Evolutionary conservation across 495 filamentous ascomycete species (phyloP), one percentile per base, ranked within the genome.

Genomic region (Hypomontagnella monticulosa): DNA sequence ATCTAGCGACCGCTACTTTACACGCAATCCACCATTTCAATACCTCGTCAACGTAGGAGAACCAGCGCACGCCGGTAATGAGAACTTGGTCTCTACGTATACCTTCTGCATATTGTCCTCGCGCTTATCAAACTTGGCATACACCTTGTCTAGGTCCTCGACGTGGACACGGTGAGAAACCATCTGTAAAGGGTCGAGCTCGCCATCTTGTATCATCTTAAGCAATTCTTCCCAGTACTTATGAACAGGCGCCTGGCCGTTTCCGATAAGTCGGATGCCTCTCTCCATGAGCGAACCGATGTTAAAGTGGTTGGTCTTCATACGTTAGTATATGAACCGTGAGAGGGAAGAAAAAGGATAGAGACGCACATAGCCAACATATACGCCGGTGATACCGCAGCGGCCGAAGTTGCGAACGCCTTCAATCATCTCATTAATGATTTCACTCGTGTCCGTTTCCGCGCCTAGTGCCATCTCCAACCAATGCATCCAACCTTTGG

Each of bases 251-350:
- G 91, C 89, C 73, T 96, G 93, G 2, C 93, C 92, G 70, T 92
- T 92, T 42, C 93, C 91, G 58, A 91, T 89, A 12, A 96, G 81
- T 0, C 87, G 86, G 63, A 96, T 87, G 23, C 93, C 92, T 44
- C 89, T 88, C 75, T 96, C 87, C 93, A 97, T 97, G 15, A 97
- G 69, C 0, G 91, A 84, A 27, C 93, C 91, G 67, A 96, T 88
- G 67, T 91, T 91, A 82, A 93, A 92, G 64, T 93, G 89, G 74
- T 83, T 93, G 4, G 88, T 90, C 87, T 90, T 52, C 0, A 16
- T 0, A n/a, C 16, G 40, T 70, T 51, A 70, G 70, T 27, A 9
- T 19, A 19, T 34, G 15, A 36, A 11, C 36, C 4, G 6, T 33
- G 19, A 69, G 43, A 50, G 30, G 6, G 23, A 32, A 32, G 14